A percentile compares a stretch with the other conserved stretches of the same genome.
Evolutionary conservation across 1,139 yeast species (phyloP).

Genomic region (Blastobotrys proliferans): DNA sequence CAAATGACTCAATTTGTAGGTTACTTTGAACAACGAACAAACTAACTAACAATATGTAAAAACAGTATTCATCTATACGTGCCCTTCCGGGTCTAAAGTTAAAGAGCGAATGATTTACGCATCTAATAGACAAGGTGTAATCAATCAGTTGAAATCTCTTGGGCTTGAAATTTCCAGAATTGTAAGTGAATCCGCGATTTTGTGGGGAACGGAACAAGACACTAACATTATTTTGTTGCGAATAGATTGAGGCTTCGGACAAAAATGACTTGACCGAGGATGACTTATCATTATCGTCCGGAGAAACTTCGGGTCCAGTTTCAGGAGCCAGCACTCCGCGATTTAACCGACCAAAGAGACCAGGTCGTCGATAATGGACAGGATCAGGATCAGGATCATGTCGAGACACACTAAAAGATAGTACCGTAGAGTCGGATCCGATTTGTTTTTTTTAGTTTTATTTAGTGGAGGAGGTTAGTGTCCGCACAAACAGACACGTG

Average conservation of each 20-base stretch:
- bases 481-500: no score
- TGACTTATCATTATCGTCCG: no score
- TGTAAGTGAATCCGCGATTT: slow-evolving; percentile 17
- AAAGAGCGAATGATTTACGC: slow-evolving; percentile 93
- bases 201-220: slow-evolving; percentile 10
- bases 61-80: slow-evolving; percentile 67
- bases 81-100: slow-evolving; percentile 88
- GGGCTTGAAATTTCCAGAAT: slow-evolving; percentile 23
- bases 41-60: slow-evolving; percentile 11
- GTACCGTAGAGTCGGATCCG: no score
- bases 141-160: slow-evolving; percentile 8
- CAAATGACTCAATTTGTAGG: slow-evolving; percentile 9
- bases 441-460: no score
- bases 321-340: slow-evolving; percentile 13
- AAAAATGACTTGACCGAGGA: slow-evolving; percentile 25
- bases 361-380: slow-evolving; percentile 29
- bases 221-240: slow-evolving; percentile 4
- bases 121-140: slow-evolving; percentile 66
- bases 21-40: not conserved
- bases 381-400: no score
- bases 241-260: slow-evolving; percentile 32
- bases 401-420: no score
- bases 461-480: no score
- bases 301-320: slow-evolving; percentile 2
- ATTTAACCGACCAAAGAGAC: slow-evolving; percentile 36